Percentiles rank a stretch among this genome's conserved stretches.
Conservation (phyloP, 225 moss, liverwort and hornwort species). For the Straminergon stramineum region DNA sequence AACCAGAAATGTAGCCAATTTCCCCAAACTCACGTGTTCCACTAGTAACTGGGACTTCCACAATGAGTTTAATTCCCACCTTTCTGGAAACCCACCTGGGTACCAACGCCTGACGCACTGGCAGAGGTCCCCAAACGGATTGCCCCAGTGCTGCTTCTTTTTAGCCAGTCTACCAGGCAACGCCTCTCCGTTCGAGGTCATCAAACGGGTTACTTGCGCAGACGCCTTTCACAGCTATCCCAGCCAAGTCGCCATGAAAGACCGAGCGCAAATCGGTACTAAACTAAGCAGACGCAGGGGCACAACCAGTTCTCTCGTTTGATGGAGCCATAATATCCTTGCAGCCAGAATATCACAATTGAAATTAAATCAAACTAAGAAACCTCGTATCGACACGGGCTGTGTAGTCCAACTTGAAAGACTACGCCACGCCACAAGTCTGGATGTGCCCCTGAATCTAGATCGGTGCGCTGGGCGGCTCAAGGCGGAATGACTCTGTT, state of each 20-base stretch:
- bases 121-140: accelerated
- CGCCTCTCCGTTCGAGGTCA: background rate
- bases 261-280: background rate
- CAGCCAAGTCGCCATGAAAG: background rate
- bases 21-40: background rate
- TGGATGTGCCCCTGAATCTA: background rate
- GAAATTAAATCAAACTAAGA: background rate
- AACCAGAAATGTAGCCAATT: background rate
- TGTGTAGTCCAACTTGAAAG: background rate
- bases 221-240: background rate
- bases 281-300: background rate
- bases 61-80: background rate
- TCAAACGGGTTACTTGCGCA: background rate
- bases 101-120: background rate
- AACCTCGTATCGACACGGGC: too few species aligned
- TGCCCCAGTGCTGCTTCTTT: background rate
- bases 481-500: background rate
- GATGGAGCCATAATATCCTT: background rate
- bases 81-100: background rate
- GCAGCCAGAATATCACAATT: background rate
- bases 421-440: background rate
- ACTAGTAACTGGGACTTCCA: background rate
- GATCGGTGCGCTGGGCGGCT: background rate
- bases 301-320: background rate
- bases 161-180: background rate